Percentiles rank a stretch among this genome's conserved stretches.
Conservation (phyloP, 1,139 yeast species). For the Saccharomyces hybrid region DNA sequence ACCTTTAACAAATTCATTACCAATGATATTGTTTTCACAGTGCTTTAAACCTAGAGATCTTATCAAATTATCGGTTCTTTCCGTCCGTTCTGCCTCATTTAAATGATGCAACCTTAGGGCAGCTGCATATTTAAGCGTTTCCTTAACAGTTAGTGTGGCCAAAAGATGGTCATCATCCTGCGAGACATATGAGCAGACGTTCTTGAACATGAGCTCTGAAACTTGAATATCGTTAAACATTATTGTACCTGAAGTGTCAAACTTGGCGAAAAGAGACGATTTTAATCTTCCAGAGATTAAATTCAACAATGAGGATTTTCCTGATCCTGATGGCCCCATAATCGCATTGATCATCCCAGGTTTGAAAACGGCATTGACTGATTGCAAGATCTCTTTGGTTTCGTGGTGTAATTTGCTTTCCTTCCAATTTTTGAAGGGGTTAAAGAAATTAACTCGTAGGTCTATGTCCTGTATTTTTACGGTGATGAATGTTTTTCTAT, state of each 20-base stretch:
- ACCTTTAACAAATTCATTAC: conserved; percentile 66
- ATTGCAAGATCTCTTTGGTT: conserved; percentile 38
- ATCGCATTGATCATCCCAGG: conserved; percentile 70
- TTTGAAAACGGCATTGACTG: conserved; percentile 49
- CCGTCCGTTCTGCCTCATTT: conserved; percentile 30
- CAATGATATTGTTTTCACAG: conserved; percentile 71
- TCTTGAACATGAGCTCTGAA: conserved; percentile 39
- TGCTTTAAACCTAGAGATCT: conserved; percentile 63
- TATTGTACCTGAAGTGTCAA: conserved; percentile 37
- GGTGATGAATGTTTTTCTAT: conserved; percentile 8
- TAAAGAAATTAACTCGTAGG: conserved; percentile 13
- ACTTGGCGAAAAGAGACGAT: conserved; percentile 37
- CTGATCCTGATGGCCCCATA: conserved; percentile 87
- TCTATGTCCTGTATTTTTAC: conserved; percentile 16
- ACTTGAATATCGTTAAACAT: conserved; percentile 39
- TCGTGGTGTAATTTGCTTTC: conserved; percentile 9
- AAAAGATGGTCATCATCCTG: conserved; percentile 72
- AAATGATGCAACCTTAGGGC: conserved; percentile 45
- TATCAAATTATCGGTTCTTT: conserved; percentile 48
- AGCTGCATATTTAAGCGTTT: conserved; percentile 69
- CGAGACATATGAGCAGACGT: conserved; percentile 64
- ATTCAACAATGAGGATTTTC: conserved; percentile 69
- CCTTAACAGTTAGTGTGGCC: conserved; percentile 66
- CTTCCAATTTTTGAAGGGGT: conserved; percentile 6
- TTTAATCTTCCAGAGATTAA: conserved; percentile 55